These are phyloP conservation scores for Vaccinium macrocarpon DNA, from an alignment of 148 eudicot genomes.

Conservation along the genomic window DNA sequence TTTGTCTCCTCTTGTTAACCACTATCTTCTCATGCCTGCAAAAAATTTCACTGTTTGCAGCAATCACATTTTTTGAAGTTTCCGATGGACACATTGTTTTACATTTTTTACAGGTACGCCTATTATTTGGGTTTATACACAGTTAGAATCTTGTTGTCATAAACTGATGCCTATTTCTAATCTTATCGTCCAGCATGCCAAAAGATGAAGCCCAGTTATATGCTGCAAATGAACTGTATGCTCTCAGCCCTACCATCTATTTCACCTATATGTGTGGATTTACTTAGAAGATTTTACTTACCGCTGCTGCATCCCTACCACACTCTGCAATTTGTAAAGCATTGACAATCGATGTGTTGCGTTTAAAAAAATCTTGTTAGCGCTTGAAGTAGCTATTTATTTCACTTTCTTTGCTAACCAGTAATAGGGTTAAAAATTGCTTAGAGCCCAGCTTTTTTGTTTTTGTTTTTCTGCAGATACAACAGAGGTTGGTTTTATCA, in stretches of 20 bases:
- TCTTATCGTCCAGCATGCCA: constrained; percentile 68
- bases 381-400: not conserved
- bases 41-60: constrained; percentile 38
- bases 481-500: constrained; percentile 87
- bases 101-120: constrained; percentile 71
- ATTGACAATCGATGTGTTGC: not conserved
- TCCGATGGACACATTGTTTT: constrained; percentile 51
- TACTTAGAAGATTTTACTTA: not conserved
- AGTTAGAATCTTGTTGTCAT: not conserved
- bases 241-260: constrained; percentile 10
- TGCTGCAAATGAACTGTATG: constrained; percentile 88
- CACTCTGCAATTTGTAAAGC: not conserved
- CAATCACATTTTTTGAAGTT: constrained; percentile 52
- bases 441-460: not conserved
- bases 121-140: not conserved
- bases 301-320: not conserved
- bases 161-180: not conserved
- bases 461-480: constrained; percentile 42
- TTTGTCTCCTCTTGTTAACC: not conserved
- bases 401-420: not conserved
- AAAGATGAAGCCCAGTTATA: constrained; percentile 78
- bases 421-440: not conserved
- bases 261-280: not conserved
- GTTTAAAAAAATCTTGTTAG: not conserved
- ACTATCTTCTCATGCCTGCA: not conserved